Evolutionary conservation across 305 asterid species (phyloP).

Genomic region (Fraxinus greggii): DNA sequence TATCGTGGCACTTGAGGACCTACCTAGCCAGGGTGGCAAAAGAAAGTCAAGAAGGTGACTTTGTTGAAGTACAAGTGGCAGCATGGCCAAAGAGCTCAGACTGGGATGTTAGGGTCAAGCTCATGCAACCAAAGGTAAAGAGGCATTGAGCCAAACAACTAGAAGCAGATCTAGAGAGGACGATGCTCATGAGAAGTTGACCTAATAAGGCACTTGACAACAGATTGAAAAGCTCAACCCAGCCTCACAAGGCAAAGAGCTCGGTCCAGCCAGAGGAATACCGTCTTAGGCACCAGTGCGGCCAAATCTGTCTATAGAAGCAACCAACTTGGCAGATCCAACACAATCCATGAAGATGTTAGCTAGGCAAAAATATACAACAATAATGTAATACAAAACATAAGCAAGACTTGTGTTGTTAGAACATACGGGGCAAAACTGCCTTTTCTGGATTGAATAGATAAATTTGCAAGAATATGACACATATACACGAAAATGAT

Average conservation of each 20-base stretch:
- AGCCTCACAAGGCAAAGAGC: not conserved
- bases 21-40: not conserved
- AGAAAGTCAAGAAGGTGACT: not conserved
- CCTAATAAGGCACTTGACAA: not conserved
- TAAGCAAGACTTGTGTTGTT: not conserved
- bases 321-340: not conserved
- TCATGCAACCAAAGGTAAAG: not conserved
- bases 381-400: not conserved
- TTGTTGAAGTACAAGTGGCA: not conserved
- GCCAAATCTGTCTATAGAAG: not conserved
- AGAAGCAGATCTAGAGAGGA: not conserved
- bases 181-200: not conserved
- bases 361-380: not conserved
- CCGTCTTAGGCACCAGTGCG: not conserved
- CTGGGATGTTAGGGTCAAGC: not conserved
- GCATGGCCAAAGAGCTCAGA: not conserved
- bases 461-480: not conserved
- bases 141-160: not conserved
- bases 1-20: constrained; percentile 1
- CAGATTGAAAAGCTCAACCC: not conserved
- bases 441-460: not conserved
- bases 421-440: not conserved
- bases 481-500: not conserved
- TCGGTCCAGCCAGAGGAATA: not conserved
- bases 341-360: not conserved